Conservation (phyloP, 192 early-diverging fungal species). For the Gonapodya prolifera region DNA sequence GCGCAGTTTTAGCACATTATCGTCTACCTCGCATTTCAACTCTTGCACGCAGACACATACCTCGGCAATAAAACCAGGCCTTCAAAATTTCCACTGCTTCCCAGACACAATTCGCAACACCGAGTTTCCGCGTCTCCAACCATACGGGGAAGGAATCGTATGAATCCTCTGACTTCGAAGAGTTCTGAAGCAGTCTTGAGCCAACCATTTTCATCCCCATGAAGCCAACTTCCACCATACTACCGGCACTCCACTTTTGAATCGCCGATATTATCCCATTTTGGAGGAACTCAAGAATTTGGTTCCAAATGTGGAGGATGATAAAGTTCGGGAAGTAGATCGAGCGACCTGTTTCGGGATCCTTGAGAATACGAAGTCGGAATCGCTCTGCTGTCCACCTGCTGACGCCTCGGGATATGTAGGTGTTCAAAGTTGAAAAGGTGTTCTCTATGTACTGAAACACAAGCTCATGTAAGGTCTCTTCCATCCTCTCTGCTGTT, state of each 20-base stretch:
- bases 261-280: background rate
- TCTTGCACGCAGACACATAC: background rate
- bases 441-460: background rate
- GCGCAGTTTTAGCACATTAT: no score
- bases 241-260: background rate
- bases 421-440: background rate
- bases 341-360: background rate
- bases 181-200: background rate
- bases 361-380: background rate
- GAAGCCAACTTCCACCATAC: background rate
- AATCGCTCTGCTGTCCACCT: background rate
- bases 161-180: background rate
- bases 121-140: background rate
- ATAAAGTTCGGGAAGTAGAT: background rate
- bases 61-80: background rate
- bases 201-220: background rate
- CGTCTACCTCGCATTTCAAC: no score
- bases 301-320: background rate
- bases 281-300: background rate
- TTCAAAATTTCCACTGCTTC: background rate
- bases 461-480: background rate
- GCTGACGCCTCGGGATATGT: background rate
- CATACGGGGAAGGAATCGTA: background rate
- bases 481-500: background rate
- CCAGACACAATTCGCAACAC: background rate